Base-by-base conservation (phyloP, 2,329 filamentous ascomycete species). In the Davidsoniella eucalypti region DNA sequence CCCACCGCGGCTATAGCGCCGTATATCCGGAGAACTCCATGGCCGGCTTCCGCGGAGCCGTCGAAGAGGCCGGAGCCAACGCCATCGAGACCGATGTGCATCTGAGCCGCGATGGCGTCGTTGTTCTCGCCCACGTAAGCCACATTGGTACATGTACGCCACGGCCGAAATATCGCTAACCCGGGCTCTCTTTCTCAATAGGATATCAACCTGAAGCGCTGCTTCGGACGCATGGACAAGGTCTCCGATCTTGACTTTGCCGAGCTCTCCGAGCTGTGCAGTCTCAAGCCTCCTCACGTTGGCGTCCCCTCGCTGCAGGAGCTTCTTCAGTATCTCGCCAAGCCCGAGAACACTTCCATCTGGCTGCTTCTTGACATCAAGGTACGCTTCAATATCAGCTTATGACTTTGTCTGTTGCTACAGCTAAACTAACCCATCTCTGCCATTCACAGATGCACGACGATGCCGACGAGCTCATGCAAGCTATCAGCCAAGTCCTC, bases 291-390 rank as follows among this genome's bases (percentile, higher is more conserved):
- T 54, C 87, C 87, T 7, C 73, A 77, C 51, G 73, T 84, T 61
- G 69, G 71, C 1, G 81, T 96, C 78, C 79, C 87, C 4, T 71
- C 82, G 26, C 68, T 96, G 10, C 58, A 64, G 18, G 88, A 95
- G 58, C 66, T 95, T 49, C 68, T 95, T 7, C 70, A 76, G 52
- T 90, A 82, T 59, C 63, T 96, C 48, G 69, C 75, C 0, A 67
- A 75, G 56, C 80, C 80, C 0, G 80, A 71, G 1, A 62, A 74
- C 38, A 76, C 84, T 58, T 63, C 81, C 41, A 69, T 88, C 8
- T 94, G 88, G 88, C 58, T 92, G 5, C 64, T 95, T 54, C 68
- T 96, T 3, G 90, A 96, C 62, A 85, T 96, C 62, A 96, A 95
- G 70, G 80, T 85, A 63, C 17, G 59, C 55, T 45, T 42, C 39